These are phyloP conservation scores for Aspergillus tamarii DNA, from an alignment of 2,329 filamentous ascomycete genomes.

Conservation along the genomic window DNA sequence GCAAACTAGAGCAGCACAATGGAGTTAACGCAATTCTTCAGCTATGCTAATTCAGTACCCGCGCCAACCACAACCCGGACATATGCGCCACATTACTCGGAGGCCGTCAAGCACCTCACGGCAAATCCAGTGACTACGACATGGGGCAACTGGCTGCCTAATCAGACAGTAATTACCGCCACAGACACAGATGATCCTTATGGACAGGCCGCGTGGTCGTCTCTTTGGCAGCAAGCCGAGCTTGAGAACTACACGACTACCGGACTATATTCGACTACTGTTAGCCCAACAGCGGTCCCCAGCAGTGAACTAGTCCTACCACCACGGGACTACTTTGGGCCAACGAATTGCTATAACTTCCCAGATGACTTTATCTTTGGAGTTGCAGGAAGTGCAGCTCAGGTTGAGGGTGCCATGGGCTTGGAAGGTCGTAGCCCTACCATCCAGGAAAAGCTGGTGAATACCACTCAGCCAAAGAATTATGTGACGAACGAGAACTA, in stretches of 20 bases:
- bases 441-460: constrained; percentile 43
- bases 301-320: constrained; percentile 60
- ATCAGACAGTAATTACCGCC: constrained; percentile 29
- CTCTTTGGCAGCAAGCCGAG: constrained; percentile 35
- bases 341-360: constrained; percentile 38
- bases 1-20: neutral
- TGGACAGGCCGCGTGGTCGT: constrained; percentile 42
- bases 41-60: constrained; percentile 37
- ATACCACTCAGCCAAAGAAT: constrained; percentile 40
- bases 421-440: constrained; percentile 45
- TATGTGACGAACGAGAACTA: constrained; percentile 57
- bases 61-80: constrained; percentile 33
- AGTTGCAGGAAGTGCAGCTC: constrained; percentile 46
- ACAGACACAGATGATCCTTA: constrained; percentile 35
- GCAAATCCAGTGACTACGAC: constrained; percentile 31
- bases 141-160: constrained; percentile 41
- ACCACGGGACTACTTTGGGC: constrained; percentile 55
- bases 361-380: constrained; percentile 49
- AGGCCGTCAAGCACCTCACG: constrained; percentile 28
- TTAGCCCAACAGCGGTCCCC: constrained; percentile 58
- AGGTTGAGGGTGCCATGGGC: constrained; percentile 49
- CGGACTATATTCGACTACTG: constrained; percentile 55
- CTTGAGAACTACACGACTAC: constrained; percentile 38
- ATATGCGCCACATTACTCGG: constrained; percentile 32
- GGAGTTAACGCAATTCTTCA: neutral